Evolutionary conservation across 2,329 filamentous ascomycete genomes (phyloP), one percentile per base, ranked within the genome.

Genomic region (Phoma herbarum): DNA sequence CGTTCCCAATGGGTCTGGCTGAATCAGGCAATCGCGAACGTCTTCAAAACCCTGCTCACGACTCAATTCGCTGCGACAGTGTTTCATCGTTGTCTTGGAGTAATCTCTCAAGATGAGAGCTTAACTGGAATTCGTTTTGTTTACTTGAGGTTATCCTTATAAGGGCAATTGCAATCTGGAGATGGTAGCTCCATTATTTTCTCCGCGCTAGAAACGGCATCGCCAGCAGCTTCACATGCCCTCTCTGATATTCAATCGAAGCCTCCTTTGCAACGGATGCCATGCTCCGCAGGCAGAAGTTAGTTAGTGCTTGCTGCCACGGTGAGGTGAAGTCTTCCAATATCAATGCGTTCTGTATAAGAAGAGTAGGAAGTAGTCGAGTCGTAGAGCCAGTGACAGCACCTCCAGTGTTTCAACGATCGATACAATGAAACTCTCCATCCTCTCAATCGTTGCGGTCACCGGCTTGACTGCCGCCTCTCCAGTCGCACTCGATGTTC

Each of bases 71-170:
- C 26, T 42, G 8, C 25, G 37, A 43, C 25, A 25, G 26, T 51
- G 48, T 52, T 50, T 43, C 35, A 46, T 9, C 1, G 7, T 22
- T 28, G 43, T 52, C 35, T 47, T 57, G n/a, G 8, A 26, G 18
- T 42, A 51, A 25, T 41, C 10, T 39, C 11, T 29, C 12, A 31
- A 41, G 22, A 43, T 47, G 47, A 47, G 18, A n/a, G 20, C 4
- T 11, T 25, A 10, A 14, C 6, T 16, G 11, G 6, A 26, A 22
- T 14, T 8, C 23, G 8, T 16, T 31, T 8, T 18, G 18, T 25
- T 18, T 26, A 44, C 31, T 6, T 7, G 20, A 26, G 29, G 29
- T 16, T 20, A 31, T 31, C 26, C 28, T 44, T 2, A 25, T 9
- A 28, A 4, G 10, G n/a, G 39, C 26, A 35, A 22, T 18, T 43